Conservation (phyloP, 2,329 filamentous ascomycete species). For the Xylariales sp. region DNA sequence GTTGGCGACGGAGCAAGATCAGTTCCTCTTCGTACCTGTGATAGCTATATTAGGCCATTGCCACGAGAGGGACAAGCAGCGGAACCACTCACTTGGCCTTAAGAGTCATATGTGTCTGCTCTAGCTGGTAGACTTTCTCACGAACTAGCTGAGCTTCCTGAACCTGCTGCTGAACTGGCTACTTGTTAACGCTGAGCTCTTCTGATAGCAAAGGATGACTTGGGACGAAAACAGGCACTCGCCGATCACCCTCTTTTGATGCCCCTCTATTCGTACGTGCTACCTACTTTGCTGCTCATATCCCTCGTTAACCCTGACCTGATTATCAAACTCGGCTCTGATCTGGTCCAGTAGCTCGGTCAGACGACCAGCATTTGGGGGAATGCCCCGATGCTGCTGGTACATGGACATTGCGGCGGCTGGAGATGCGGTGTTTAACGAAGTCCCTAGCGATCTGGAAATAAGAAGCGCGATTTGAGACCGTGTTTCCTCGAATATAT, state of each 20-base stretch:
- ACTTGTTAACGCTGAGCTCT: slow-evolving; percentile 1
- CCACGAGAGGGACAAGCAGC: too few relatives aligned
- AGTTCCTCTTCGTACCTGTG: slow-evolving; percentile 91
- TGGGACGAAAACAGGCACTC: neutral
- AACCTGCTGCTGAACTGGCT: slow-evolving; percentile 77
- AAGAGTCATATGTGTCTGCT: slow-evolving; percentile 81
- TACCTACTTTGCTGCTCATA: slow-evolving; percentile 91
- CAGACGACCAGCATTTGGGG: slow-evolving; percentile 58
- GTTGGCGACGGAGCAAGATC: slow-evolving; percentile 76
- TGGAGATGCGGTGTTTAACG: neutral
- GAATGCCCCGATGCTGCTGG: slow-evolving; percentile 78
- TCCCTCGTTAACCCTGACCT: slow-evolving; percentile 74
- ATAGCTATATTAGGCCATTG: too few relatives aligned
- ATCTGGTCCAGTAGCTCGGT: slow-evolving; percentile 91
- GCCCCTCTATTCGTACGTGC: too few relatives aligned
- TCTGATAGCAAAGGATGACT: neutral
- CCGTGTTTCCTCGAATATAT: neutral
- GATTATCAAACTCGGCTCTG: slow-evolving; percentile 83
- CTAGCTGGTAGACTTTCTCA: slow-evolving; percentile 88
- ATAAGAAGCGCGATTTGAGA: too few relatives aligned
- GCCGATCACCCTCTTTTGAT: too few relatives aligned
- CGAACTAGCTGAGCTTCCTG: slow-evolving; percentile 93
- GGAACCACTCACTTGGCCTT: slow-evolving; percentile 82
- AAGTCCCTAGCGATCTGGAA: too few relatives aligned
- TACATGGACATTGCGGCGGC: slow-evolving; percentile 67